Conservation (phyloP, 1,139 yeast species). For the Ashbya aceris region DNA sequence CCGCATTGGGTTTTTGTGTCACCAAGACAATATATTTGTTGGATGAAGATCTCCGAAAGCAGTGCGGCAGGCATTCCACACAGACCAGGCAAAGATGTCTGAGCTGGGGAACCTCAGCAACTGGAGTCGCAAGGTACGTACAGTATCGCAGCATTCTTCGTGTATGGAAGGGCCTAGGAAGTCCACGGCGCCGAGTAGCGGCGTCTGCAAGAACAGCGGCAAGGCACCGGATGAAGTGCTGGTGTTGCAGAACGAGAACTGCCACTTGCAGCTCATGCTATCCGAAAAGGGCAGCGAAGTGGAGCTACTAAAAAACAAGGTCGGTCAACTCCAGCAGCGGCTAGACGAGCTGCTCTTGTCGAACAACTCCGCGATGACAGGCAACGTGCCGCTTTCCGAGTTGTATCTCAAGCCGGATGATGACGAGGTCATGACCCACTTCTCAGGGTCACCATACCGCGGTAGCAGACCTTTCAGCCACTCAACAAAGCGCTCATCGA, state of each 20-base stretch:
- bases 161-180: too few species aligned
- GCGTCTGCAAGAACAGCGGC: too few species aligned
- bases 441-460: slow-evolving; percentile 18
- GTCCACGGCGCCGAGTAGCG: too few species aligned
- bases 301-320: background rate
- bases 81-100: too few species aligned
- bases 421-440: slow-evolving; percentile 13
- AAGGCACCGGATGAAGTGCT: background rate
- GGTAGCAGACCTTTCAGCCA: slow-evolving; percentile 10
- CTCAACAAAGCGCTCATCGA: slow-evolving; percentile 12
- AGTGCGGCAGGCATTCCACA: too few species aligned
- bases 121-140: too few species aligned
- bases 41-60: too few species aligned
- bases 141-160: too few species aligned
- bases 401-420: slow-evolving; percentile 6
- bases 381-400: background rate
- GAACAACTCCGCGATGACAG: background rate
- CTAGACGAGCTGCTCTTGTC: slow-evolving; percentile 1
- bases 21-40: too few species aligned
- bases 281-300: slow-evolving; percentile 5
- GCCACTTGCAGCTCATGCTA: slow-evolving; percentile 11
- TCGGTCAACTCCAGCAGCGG: background rate
- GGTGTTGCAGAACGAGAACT: slow-evolving; percentile 14
- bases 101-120: too few species aligned
- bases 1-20: too few species aligned